Conservation (phyloP, 2,329 filamentous ascomycete species). For the Fusarium metavorans region DNA sequence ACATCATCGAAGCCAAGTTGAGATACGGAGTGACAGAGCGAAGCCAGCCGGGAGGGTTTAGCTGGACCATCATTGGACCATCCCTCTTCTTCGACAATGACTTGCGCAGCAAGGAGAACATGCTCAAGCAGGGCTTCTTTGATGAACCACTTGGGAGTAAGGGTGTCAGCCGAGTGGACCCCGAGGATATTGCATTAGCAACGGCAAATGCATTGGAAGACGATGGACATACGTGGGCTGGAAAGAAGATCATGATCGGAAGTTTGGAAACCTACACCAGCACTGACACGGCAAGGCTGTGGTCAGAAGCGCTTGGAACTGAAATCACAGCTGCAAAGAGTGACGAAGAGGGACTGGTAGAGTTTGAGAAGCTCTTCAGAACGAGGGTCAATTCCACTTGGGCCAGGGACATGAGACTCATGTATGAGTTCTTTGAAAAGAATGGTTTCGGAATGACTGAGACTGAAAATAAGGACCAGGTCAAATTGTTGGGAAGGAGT, state of each 20-base stretch:
- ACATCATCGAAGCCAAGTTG: constrained; percentile 25
- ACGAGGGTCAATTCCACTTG: background rate
- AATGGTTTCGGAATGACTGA: constrained; percentile 18
- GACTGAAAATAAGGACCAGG: constrained; percentile 20
- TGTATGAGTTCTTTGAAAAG: constrained; percentile 21
- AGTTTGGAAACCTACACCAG: constrained; percentile 18
- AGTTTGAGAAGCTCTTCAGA: constrained; percentile 7
- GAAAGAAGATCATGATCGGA: constrained; percentile 30
- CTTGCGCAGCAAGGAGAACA: constrained; percentile 20
- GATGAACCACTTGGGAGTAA: constrained; percentile 22
- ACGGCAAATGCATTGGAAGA: constrained; percentile 18
- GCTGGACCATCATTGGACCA: constrained; percentile 27
- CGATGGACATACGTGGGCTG: constrained; percentile 11
- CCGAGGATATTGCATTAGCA: constrained; percentile 21
- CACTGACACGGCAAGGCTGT: constrained; percentile 8
- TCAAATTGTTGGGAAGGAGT: constrained; percentile 7
- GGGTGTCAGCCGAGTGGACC: constrained; percentile 26
- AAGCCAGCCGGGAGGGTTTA: constrained; percentile 16
- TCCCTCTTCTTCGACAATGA: constrained; percentile 28
- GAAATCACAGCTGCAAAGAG: background rate
- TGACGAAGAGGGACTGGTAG: constrained; percentile 1
- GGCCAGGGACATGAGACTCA: constrained; percentile 21
- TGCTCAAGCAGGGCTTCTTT: constrained; percentile 15
- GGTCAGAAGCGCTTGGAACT: constrained; percentile 14
- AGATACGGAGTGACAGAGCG: constrained; percentile 10